A percentile compares a stretch with the other conserved stretches of the same genome.
Conservation (phyloP, 2,329 filamentous ascomycete genomes). For the Lachnum nothofagi region DNA sequence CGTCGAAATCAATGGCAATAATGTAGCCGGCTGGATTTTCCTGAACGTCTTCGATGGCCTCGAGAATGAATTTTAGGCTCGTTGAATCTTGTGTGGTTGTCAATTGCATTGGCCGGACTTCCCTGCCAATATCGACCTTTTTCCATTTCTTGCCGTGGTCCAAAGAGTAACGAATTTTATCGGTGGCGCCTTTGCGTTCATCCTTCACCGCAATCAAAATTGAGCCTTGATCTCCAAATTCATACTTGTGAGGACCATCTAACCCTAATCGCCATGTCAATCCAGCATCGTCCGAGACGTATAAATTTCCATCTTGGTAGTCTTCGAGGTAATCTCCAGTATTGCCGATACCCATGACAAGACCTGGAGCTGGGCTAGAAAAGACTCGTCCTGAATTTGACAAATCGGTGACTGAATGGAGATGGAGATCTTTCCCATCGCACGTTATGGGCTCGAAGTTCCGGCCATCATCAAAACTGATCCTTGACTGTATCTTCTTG, state of each 20-base stretch:
- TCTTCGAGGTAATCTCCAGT: conserved; percentile 67
- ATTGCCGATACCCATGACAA: conserved; percentile 93
- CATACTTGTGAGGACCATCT: conserved; percentile 85
- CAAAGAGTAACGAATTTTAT: conserved; percentile 69
- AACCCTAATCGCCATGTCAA: conserved; percentile 73
- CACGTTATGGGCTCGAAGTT: conserved; percentile 71
- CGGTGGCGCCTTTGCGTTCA: conserved; percentile 42
- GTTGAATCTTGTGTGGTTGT: conserved; percentile 92
- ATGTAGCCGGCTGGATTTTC: conserved; percentile 54
- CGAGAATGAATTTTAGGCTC: conserved; percentile 80
- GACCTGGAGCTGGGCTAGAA: conserved; percentile 85
- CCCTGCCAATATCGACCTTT: conserved; percentile 61
- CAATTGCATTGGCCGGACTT: conserved; percentile 66
- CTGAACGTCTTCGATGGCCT: conserved; percentile 51
- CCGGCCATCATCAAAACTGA: conserved; percentile 93
- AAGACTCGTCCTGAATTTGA: conserved; percentile 81
- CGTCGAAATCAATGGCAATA: conserved; percentile 77
- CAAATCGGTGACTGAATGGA: conserved; percentile 86
- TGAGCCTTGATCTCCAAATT: conserved; percentile 90
- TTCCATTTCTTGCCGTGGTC: conserved; percentile 87
- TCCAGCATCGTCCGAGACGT: conserved; percentile 86
- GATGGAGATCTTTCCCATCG: conserved; percentile 63
- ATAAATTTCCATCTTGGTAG: conserved; percentile 73
- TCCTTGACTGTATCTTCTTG: conserved; percentile 72
- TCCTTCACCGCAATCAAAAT: conserved; percentile 80